Conservation (phyloP, 2,329 filamentous ascomycete species). For the Juglanconis juglandina region DNA sequence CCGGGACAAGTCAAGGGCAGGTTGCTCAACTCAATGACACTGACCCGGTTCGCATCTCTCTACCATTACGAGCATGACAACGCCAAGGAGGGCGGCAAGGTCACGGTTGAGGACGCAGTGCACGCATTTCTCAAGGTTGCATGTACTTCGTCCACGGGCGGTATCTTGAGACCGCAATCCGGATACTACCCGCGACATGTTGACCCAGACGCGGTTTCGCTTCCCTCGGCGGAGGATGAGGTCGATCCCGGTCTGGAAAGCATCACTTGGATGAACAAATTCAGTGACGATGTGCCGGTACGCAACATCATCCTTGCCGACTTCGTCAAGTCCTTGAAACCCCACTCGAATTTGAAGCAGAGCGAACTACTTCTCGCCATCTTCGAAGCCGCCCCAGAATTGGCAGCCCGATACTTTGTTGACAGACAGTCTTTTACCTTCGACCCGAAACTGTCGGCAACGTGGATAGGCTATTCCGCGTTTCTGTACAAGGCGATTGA, state of each 20-base stretch:
- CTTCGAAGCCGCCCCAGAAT: constrained; percentile 77
- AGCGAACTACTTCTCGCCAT: constrained; percentile 77
- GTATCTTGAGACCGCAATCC: constrained; percentile 70
- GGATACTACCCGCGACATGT: constrained; percentile 79
- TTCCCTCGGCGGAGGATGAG: constrained; percentile 35
- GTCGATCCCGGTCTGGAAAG: constrained; percentile 66
- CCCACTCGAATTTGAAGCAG: constrained; percentile 78
- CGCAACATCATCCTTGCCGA: constrained; percentile 77
- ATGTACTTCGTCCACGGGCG: constrained; percentile 71
- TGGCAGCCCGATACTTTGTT: constrained; percentile 83
- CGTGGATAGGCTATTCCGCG: constrained; percentile 91
- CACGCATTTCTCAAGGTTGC: constrained; percentile 73
- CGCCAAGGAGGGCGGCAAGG: constrained; percentile 35
- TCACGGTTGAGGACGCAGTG: constrained; percentile 61
- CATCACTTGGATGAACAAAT: constrained; percentile 67
- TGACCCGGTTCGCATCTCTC: constrained; percentile 69
- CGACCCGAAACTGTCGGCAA: constrained; percentile 86
- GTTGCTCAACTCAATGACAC: constrained; percentile 69
- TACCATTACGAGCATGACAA: constrained; percentile 60
- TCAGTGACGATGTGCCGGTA: constrained; percentile 64
- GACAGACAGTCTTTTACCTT: constrained; percentile 78
- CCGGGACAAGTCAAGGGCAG: constrained; percentile 70
- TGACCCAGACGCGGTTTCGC: constrained; percentile 52
- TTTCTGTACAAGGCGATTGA: constrained; percentile 81
- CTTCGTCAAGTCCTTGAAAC: constrained; percentile 74